A percentile compares a stretch with the other conserved stretches of the same genome.
Evolutionary conservation across 1,284 basidiomycete species (phyloP).

Genomic region (Mycocalia duriaeana): DNA sequence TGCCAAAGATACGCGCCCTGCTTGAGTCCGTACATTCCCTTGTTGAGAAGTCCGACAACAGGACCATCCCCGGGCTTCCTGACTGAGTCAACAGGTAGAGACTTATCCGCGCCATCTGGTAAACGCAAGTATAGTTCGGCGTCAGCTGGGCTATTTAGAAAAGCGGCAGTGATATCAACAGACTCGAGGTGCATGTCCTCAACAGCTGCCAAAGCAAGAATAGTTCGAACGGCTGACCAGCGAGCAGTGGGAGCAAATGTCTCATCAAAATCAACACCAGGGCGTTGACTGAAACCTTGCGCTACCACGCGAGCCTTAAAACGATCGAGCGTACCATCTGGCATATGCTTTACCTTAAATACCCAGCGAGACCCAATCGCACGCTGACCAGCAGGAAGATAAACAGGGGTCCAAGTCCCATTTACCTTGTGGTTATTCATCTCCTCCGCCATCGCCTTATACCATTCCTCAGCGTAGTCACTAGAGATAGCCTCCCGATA

Average conservation of each 20-base stretch:
- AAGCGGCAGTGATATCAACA: conserved; percentile 29
- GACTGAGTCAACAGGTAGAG: too few relatives aligned
- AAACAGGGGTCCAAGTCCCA: conserved; percentile 6
- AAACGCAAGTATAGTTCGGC: conserved; percentile 28
- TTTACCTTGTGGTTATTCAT: neutral
- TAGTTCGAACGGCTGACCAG: conserved; percentile 23
- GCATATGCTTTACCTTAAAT: conserved; percentile 32
- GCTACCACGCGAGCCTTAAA: conserved; percentile 18
- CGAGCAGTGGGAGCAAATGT: conserved; percentile 33
- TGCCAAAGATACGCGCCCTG: conserved; percentile 24
- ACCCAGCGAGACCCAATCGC: conserved; percentile 21
- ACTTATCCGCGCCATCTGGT: too few relatives aligned
- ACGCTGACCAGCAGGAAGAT: conserved; percentile 9
- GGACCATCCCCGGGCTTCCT: conserved; percentile 14
- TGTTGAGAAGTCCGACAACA: conserved; percentile 17
- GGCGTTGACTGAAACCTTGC: conserved; percentile 36
- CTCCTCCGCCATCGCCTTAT: conserved; percentile 1
- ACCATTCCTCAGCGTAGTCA: neutral
- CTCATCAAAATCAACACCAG: conserved; percentile 35
- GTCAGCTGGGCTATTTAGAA: conserved; percentile 25
- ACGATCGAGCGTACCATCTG: conserved; percentile 22
- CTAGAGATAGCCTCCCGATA: conserved; percentile 1
- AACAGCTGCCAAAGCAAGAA: conserved; percentile 31
- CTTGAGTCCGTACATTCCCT: conserved; percentile 27
- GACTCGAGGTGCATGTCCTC: conserved; percentile 30